Percentiles rank a stretch among this genome's conserved stretches.
Conservation (phyloP, 768 basidiomycete species). For the Omphalotus guepiniiformis region DNA sequence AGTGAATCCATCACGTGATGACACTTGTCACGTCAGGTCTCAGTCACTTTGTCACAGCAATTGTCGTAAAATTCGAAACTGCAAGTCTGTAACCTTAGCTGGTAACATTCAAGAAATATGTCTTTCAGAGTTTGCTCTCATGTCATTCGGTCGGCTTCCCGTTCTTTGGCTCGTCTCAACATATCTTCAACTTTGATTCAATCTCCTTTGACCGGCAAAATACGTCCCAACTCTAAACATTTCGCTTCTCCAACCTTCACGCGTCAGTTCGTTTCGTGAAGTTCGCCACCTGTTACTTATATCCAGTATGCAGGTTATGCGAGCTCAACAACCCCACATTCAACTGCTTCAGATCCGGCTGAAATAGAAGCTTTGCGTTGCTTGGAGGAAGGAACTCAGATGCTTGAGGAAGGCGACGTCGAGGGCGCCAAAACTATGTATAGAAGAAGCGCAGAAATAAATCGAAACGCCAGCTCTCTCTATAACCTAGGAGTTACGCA, state of each 20-base stretch:
- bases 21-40: too few species aligned
- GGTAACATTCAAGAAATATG: background rate
- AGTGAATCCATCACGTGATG: too few species aligned
- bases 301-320: constrained; percentile 57
- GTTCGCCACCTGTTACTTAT: background rate
- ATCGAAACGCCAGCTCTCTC: constrained; percentile 72
- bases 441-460: constrained; percentile 74
- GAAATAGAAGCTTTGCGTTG: constrained; percentile 75
- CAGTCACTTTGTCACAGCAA: too few species aligned
- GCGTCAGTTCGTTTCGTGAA: constrained; percentile 1
- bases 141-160: background rate
- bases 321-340: constrained; percentile 75
- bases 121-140: background rate
- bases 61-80: too few species aligned
- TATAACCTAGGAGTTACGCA: constrained; percentile 89
- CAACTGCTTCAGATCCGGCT: constrained; percentile 78
- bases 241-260: constrained; percentile 1
- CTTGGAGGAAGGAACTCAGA: constrained; percentile 78
- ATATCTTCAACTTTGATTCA: constrained; percentile 15
- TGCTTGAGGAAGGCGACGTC: constrained; percentile 84
- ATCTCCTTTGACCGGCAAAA: background rate
- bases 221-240: background rate
- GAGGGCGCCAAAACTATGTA: constrained; percentile 74
- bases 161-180: background rate
- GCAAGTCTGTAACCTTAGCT: too few species aligned